Evolutionary conservation across 2,329 filamentous ascomycete species (phyloP).

Genomic region (Colletotrichum higginsianum): DNA sequence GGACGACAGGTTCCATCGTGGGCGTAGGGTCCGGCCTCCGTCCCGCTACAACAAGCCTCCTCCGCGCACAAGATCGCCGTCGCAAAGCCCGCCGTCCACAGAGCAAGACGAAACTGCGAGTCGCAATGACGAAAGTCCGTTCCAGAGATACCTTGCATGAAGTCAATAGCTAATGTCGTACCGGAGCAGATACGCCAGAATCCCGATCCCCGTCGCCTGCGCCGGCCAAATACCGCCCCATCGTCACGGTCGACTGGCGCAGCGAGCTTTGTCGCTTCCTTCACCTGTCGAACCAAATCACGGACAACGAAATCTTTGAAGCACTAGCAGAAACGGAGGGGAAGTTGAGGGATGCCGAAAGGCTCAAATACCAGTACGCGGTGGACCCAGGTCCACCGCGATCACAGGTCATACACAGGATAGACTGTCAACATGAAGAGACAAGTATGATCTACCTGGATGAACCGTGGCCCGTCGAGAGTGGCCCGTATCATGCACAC

Average conservation of each 20-base stretch:
- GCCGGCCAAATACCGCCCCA: neutral
- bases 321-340: neutral
- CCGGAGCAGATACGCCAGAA: neutral
- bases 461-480: neutral
- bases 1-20: no score
- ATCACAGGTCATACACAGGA: neutral
- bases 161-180: no score
- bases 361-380: neutral
- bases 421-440: neutral
- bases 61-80: no score
- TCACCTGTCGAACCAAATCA: neutral
- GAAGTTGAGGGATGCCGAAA: neutral
- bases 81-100: no score
- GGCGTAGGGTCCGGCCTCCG: no score
- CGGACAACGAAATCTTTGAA: conserved; percentile 4
- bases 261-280: conserved; percentile 4
- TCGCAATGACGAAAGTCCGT: no score
- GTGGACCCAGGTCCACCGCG: neutral
- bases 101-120: no score
- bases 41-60: no score
- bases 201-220: neutral
- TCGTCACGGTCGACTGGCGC: neutral
- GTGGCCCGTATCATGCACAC: neutral
- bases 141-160: no score
- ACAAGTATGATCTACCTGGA: neutral